A percentile compares a stretch with the other conserved stretches of the same genome.
Conservation (phyloP, 306 rosid genomes). For the Medicago ruthenica region DNA sequence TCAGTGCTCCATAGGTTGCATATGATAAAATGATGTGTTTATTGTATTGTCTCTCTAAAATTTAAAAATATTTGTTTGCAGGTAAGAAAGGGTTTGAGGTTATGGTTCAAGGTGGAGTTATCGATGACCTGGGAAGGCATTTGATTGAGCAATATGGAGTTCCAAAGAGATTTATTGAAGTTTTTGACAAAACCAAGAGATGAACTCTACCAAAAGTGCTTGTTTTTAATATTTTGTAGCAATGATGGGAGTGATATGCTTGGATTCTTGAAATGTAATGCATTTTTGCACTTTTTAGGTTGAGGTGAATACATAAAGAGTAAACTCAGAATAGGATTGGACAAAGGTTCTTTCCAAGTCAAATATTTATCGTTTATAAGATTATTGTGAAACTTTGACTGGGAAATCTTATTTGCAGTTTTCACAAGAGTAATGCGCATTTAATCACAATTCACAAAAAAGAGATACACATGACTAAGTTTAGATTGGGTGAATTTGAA, state of each 20-base stretch:
- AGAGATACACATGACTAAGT: too few relatives aligned
- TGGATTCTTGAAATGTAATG: constrained; percentile 19
- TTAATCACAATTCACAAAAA: too few relatives aligned
- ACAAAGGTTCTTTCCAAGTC: constrained; percentile 28
- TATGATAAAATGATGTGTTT: background rate
- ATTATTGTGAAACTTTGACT: constrained; percentile 1
- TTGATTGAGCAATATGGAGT: constrained; percentile 88
- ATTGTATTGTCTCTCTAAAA: background rate
- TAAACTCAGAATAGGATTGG: constrained; percentile 20
- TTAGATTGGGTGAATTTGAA: too few relatives aligned
- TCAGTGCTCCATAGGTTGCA: too few relatives aligned
- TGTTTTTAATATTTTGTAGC: constrained; percentile 17
- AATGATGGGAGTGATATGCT: constrained; percentile 5
- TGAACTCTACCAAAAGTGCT: constrained; percentile 38
- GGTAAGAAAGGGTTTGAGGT: constrained; percentile 93
- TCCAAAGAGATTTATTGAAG: constrained; percentile 90
- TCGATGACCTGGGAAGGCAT: constrained; percentile 82
- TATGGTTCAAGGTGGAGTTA: constrained; percentile 93
- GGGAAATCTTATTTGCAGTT: background rate
- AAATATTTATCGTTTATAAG: background rate
- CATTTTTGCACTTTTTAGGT: constrained; percentile 36
- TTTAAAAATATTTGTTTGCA: constrained; percentile 42
- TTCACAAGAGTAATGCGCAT: too few relatives aligned
- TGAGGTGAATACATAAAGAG: constrained; percentile 27
- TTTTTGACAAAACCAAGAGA: constrained; percentile 84